Base-by-base conservation (phyloP, 2,329 filamentous ascomycete genomes). In the Pleurostoma richardsiae region DNA sequence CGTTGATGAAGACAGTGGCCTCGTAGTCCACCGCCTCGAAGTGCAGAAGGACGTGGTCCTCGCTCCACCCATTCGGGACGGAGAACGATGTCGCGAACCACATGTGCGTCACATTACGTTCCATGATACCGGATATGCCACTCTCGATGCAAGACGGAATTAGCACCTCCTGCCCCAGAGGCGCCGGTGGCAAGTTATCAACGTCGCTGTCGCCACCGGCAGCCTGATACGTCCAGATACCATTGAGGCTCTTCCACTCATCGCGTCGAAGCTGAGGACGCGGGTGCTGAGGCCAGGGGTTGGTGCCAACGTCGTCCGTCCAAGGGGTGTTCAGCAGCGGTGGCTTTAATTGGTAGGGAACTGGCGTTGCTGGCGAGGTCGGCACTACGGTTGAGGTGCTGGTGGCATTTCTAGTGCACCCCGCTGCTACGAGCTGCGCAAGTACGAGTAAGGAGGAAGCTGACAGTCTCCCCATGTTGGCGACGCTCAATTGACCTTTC, bases 21-120 rank as follows among this genome's bases (percentile, higher is more conserved):
- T 80, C 69, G 48, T 79, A 81, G 54, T 82, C 78, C 30, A 81
- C 77, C 5, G 78, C 77, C 51, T 79, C 78, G 46, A 82, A 81
- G 54, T 80, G 77, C 45, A 82, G 63, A 39, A 80, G 50, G 1
- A 80, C 65, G 2, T 59, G 63, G 40, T 68, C 62, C 4, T 60
- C 61, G 2, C 60, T 60, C 76, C 78, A 83, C 11, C 59, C 55
- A 0, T 59, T 53, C 0, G 79, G 73, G 0, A 83, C 63, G 2
- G 61, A 57, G 53, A 84, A 82, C 0, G 64, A 66, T 1, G 73
- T 79, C 40, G 69, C 67, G 51, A 73, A 77, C 73, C 72, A 76
- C 56, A 74, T 75, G 44, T 70, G 59, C 0, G 63, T 66, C 6
- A 68, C 57, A 29, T 69, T 64, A 2, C 65, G 58, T 4, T 62